Conservation (phyloP, 78 protist species). For the Tieghemostelium lacteum region DNA sequence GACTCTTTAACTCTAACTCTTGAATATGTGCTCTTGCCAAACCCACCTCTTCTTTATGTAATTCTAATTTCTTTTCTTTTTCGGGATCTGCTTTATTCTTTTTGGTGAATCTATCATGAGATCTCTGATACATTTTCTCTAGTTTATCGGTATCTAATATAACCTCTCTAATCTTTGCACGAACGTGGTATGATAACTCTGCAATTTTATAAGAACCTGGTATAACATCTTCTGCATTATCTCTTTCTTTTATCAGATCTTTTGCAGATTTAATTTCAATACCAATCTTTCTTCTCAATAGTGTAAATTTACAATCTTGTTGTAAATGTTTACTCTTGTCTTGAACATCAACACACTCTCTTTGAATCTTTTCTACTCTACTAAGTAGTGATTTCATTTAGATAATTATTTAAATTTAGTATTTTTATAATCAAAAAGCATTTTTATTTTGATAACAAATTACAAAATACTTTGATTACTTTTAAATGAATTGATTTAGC, state of each 20-base stretch:
- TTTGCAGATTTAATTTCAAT: slow-evolving; percentile 56
- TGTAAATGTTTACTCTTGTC: slow-evolving; percentile 51
- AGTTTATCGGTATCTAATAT: slow-evolving; percentile 38
- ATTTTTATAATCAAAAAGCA: no score
- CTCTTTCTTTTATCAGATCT: slow-evolving; percentile 57
- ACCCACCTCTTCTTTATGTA: slow-evolving; percentile 38
- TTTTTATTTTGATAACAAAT: no score
- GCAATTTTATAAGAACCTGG: slow-evolving; percentile 77
- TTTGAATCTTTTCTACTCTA: slow-evolving; percentile 74
- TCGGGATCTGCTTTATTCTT: slow-evolving; percentile 62
- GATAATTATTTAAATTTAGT: no score
- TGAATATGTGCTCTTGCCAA: slow-evolving; percentile 39
- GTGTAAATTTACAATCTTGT: slow-evolving; percentile 60
- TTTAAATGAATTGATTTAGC: no score
- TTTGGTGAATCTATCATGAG: slow-evolving; percentile 42
- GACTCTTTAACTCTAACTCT: slow-evolving; percentile 38
- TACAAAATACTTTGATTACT: no score
- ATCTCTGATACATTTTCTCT: slow-evolving; percentile 61
- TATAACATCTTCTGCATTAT: slow-evolving; percentile 59
- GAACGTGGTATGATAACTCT: slow-evolving; percentile 38
- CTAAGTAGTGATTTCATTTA: slow-evolving; percentile 62
- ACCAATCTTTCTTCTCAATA: slow-evolving; percentile 68
- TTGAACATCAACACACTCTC: slow-evolving; percentile 55
- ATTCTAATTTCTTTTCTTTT: slow-evolving; percentile 33
- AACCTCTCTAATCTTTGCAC: slow-evolving; percentile 42